Evolutionary conservation across 352 stramenopile species (phyloP), one percentile per base, ranked within the genome.

Genomic region (Phytophthora pluvialis): DNA sequence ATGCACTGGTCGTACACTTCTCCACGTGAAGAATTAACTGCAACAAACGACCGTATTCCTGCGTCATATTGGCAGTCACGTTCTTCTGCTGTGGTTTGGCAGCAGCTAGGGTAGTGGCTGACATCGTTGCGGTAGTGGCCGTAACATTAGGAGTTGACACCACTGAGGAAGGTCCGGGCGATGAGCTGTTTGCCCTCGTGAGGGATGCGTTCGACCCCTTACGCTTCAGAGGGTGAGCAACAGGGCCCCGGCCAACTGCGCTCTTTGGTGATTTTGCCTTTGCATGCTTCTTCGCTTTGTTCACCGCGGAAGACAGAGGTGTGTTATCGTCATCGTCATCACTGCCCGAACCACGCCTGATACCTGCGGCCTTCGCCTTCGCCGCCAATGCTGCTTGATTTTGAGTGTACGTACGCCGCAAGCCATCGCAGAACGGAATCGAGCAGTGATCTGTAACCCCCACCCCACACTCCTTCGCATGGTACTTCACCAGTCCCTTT

Each of bases 11-110:
- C 35, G 73, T 93, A 54, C 88, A 96, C 44, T 93, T 91, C 18
- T 96, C 80, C 1, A 94, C 86, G 62, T 96, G 88, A 26, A 96
- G 56, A 70, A 96, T 94, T 16, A 96, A 60, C 69, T 96, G 88
- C 50, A 96, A 62, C 43, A 96, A 36, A n/a, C 86, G 84, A 0
- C 88, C 88, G 49, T 94, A 96, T 50, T 96, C 86, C 52, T 89
- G 73, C 2, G 85, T 88, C 75, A 88, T 87, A 31, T 88, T 90
- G n/a, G 73, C 72, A 18, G 70, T 84, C 42, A 76, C 72, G 33
- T 77, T 75, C 40, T 81, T 83, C n/a, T 77, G 68, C 6, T 64
- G 62, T 11, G 52, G 44, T 40, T 82, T 86, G 16, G 59, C 39
- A 29, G 62, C 67, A 10, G 55, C 55, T 25, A 65, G 42, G 9